Conservation (phyloP, 352 stramenopile genomes). For the Globisporangium acanthophoron region DNA sequence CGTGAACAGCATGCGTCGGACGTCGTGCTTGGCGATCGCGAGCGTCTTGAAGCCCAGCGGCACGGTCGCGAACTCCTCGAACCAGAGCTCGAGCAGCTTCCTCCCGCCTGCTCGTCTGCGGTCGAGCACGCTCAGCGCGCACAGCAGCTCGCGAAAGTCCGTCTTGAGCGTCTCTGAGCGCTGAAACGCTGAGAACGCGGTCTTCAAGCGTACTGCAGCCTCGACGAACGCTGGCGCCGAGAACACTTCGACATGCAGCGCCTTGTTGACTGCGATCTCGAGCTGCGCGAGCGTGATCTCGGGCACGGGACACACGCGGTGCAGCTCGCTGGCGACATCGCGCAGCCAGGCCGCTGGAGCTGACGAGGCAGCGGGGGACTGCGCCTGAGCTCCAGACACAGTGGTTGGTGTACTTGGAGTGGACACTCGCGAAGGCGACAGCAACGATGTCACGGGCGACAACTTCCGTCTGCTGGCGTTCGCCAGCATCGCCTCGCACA, state of each 20-base stretch:
- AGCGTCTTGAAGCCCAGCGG: slow-evolving; percentile 3
- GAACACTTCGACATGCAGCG: slow-evolving; percentile 18
- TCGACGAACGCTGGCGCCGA: background rate
- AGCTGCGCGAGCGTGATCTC: slow-evolving; percentile 32
- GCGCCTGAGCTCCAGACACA: background rate
- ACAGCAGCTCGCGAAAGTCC: slow-evolving; percentile 47
- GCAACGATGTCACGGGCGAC: background rate
- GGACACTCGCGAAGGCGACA: background rate
- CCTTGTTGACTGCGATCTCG: slow-evolving; percentile 26
- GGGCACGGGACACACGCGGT: slow-evolving; percentile 17
- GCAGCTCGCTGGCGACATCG: slow-evolving; percentile 27
- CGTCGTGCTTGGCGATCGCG: slow-evolving; percentile 16
- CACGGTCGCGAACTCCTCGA: slow-evolving; percentile 41
- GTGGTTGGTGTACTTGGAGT: background rate
- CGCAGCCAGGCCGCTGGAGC: slow-evolving; percentile 20
- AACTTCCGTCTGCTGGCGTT: background rate
- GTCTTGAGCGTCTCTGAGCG: slow-evolving; percentile 15
- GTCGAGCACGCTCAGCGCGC: slow-evolving; percentile 40
- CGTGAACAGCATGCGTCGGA: slow-evolving; percentile 27
- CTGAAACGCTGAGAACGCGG: slow-evolving; percentile 31
- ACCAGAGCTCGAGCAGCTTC: slow-evolving; percentile 43
- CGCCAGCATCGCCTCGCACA: slow-evolving; percentile 21
- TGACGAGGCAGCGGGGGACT: slow-evolving; percentile 1
- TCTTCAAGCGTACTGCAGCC: slow-evolving; percentile 17
- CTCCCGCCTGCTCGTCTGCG: slow-evolving; percentile 38